Evolutionary conservation across 2,329 filamentous ascomycete species (phyloP).

Genomic region (Chrysoporthe austroafricana): DNA sequence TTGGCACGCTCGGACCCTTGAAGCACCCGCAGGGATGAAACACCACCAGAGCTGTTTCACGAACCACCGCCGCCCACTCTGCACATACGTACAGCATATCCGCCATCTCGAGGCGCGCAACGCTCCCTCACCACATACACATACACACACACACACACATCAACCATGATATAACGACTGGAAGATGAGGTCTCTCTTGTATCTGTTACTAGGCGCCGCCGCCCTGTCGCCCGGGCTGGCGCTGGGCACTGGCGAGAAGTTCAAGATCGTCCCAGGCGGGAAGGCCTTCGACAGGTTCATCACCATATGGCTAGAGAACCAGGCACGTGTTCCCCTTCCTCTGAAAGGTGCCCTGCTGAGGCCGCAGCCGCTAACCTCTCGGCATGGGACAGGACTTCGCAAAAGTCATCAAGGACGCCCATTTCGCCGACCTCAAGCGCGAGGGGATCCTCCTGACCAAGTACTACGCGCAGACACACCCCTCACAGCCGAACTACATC

Average conservation of each 20-base stretch:
- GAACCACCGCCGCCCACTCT: neutral
- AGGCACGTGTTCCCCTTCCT: conserved; percentile 36
- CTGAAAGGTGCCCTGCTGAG: neutral
- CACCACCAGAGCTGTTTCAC: conserved; percentile 4
- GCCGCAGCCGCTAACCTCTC: conserved; percentile 2
- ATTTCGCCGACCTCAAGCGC: conserved; percentile 45
- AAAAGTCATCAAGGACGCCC: conserved; percentile 44
- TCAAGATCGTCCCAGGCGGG: conserved; percentile 38
- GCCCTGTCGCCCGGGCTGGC: conserved; percentile 17
- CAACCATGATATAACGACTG: conserved; percentile 5
- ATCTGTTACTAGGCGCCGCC: conserved; percentile 10
- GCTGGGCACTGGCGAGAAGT: conserved; percentile 25
- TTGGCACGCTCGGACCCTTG: neutral
- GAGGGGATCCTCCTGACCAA: conserved; percentile 52
- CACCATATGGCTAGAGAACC: conserved; percentile 50
- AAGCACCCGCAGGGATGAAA: neutral
- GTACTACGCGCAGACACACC: conserved; percentile 69
- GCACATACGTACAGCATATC: neutral
- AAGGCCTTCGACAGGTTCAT: conserved; percentile 48
- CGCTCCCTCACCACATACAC: neutral
- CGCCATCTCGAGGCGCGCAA: neutral
- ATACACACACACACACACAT: neutral
- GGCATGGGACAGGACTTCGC: conserved; percentile 45
- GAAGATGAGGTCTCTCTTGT: conserved; percentile 17
- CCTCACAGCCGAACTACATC: conserved; percentile 77